Base-by-base conservation (phyloP, 1,139 yeast species). In the Taiozyma onychis region DNA sequence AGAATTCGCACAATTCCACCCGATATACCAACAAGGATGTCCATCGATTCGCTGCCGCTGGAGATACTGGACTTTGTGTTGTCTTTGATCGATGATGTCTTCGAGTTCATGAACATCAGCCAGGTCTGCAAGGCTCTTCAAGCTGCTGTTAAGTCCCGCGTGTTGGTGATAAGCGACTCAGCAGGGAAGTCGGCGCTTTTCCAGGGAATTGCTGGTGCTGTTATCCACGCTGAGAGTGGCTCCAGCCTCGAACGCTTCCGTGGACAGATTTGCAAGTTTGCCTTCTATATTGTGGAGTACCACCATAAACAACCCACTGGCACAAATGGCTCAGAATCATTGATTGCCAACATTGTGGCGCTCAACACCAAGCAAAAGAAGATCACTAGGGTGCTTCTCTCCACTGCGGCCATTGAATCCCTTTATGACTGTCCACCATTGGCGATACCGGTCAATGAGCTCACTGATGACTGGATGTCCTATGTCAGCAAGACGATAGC, bases 91-190 rank as follows among this genome's bases (percentile, higher is more conserved):
- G 56, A 51, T 35, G 61, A 58, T 44, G 48, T 55, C 10, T 54
- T 52, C 44, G 51, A 46, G 13, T 53, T 52, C 46, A 37, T 54
- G 46, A 34, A 21, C 2, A 39, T 57, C 4, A 35, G 47, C 4
- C 24, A 6, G 8, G 59, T 55, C 7, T 56, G 58, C 39, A 42
- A 35, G 18, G 47, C 32, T 7, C 50, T 58, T 18, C 57, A 55
- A 26, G 6, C 21, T 14, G 28, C 57, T 1, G 41, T 58, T 11
- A 49, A 39, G 14, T 16, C 41, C 11, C 45, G 52, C 24, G 62
- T 58, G 27, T 47, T 58, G 8, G 50, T 53, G 3, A 42, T 56
- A 32, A 56, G 59, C 7, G 62, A 58, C 44, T 26, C 54, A 3
- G 41, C 45, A 3, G 10, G 39, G 11, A 49, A 46, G 4, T 52